Conservation (phyloP, 2,329 filamentous ascomycete genomes). For the Penicillium brasilianum region DNA sequence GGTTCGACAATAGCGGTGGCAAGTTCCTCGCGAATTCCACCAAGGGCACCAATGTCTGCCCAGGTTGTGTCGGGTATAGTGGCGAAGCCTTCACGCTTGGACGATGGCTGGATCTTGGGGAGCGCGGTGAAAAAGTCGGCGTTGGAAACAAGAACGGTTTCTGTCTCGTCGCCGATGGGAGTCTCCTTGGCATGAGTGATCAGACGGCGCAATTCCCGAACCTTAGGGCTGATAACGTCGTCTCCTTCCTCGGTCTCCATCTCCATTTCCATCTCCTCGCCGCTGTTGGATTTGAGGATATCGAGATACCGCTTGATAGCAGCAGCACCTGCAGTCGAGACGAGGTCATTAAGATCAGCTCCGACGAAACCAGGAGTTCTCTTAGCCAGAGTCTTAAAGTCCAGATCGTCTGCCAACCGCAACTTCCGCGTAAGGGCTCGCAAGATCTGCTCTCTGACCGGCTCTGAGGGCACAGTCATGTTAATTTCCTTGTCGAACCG, state of each 20-base stretch:
- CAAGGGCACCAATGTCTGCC: constrained; percentile 86
- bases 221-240: constrained; percentile 43
- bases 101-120: constrained; percentile 75
- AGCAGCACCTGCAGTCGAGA: constrained; percentile 67
- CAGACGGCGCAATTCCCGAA: constrained; percentile 56
- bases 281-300: constrained; percentile 55
- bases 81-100: constrained; percentile 91
- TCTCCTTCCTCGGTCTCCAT: constrained; percentile 41
- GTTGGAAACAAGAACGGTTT: constrained; percentile 64
- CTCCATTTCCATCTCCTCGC: constrained; percentile 56
- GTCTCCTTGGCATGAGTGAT: constrained; percentile 60
- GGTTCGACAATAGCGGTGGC: constrained; percentile 86
- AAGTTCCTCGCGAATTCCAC: constrained; percentile 78
- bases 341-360: constrained; percentile 78
- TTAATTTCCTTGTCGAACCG: constrained; percentile 85
- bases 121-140: constrained; percentile 76
- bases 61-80: constrained; percentile 93
- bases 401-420: constrained; percentile 69
- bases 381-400: constrained; percentile 76
- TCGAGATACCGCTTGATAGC: constrained; percentile 66
- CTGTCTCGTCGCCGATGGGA: constrained; percentile 58
- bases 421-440: constrained; percentile 71
- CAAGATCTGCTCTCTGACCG: constrained; percentile 77
- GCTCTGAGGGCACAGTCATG: constrained; percentile 82
- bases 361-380: constrained; percentile 92